These are phyloP conservation scores for Aspergillus nidulans DNA, from an alignment of 495 filamentous ascomycete genomes.

Conservation along the genomic window DNA sequence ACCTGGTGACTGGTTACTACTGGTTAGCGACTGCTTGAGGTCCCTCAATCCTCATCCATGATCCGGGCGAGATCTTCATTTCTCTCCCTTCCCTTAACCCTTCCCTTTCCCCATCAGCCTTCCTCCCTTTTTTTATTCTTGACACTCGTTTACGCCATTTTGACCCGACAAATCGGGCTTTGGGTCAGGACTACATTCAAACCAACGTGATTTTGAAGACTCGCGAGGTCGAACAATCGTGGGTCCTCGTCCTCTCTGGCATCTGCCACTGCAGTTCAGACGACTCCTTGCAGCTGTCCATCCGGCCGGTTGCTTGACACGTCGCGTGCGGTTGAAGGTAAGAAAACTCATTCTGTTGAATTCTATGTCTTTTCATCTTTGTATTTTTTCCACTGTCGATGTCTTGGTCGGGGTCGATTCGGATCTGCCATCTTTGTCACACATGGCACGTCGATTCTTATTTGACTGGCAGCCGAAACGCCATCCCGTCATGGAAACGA, in stretches of 20 bases:
- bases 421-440: not conserved
- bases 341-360: constrained; percentile 4
- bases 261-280: constrained; percentile 5
- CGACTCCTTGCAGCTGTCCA: constrained; percentile 23
- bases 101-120: not conserved
- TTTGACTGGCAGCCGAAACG: not conserved
- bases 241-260: too few species aligned
- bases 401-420: not conserved
- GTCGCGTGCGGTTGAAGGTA: constrained; percentile 15
- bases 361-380: constrained; percentile 10
- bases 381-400: not conserved
- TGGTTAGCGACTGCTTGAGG: not conserved
- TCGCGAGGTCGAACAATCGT: not conserved
- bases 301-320: constrained; percentile 17
- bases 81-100: constrained; percentile 3
- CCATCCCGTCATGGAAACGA: constrained; percentile 1
- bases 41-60: not conserved
- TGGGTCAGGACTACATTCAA: not conserved
- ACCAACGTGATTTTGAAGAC: not conserved
- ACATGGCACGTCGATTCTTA: not conserved
- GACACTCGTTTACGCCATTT: not conserved
- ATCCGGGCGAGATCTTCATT: constrained; percentile 7
- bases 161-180: not conserved
- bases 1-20: not conserved
- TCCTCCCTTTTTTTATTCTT: not conserved